phyloP scores from a whole-genome alignment of 169 alveolate genomes.

The Eimeria nieschulzi region DNA sequence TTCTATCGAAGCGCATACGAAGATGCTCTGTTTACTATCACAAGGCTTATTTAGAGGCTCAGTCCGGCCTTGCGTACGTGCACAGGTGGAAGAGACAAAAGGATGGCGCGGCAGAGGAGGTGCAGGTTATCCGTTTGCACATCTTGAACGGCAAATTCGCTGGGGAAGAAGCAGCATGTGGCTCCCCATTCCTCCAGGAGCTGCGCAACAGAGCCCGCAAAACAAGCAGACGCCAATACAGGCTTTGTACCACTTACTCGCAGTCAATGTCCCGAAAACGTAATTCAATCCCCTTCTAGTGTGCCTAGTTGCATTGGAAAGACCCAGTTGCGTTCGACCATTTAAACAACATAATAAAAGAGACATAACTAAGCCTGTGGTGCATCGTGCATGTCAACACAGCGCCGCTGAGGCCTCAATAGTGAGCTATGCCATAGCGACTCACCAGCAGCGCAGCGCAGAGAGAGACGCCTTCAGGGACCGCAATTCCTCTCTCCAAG shows the following conservation, averaged over 20 bases:
- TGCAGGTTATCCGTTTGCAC: slow-evolving; percentile 64
- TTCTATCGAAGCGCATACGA: no score
- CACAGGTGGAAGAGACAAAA: slow-evolving; percentile 48
- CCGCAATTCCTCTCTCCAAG: slow-evolving; percentile 63
- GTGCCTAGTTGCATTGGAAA: not conserved
- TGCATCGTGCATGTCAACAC: no score
- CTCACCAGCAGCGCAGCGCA: slow-evolving; percentile 70
- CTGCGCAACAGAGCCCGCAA: slow-evolving; percentile 43
- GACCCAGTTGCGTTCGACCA: no score
- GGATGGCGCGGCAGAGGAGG: slow-evolving; percentile 68
- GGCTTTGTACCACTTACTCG: not conserved
- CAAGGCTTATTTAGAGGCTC: no score
- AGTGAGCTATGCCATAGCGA: not conserved
- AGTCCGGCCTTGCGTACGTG: slow-evolving; percentile 19
- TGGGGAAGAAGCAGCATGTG: slow-evolving; percentile 58
- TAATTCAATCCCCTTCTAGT: not conserved
- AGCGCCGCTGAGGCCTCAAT: no score
- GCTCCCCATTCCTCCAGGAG: slow-evolving; percentile 70
- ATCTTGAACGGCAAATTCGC: slow-evolving; percentile 71
- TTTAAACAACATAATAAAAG: no score
- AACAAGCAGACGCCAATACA: not conserved
- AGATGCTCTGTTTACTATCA: no score
- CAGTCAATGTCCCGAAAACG: not conserved
- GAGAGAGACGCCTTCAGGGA: slow-evolving; percentile 56
- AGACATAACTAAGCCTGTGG: no score